These are phyloP conservation scores for Penicillium cinerascens DNA, from an alignment of 495 filamentous ascomycete genomes.

Conservation along the genomic window DNA sequence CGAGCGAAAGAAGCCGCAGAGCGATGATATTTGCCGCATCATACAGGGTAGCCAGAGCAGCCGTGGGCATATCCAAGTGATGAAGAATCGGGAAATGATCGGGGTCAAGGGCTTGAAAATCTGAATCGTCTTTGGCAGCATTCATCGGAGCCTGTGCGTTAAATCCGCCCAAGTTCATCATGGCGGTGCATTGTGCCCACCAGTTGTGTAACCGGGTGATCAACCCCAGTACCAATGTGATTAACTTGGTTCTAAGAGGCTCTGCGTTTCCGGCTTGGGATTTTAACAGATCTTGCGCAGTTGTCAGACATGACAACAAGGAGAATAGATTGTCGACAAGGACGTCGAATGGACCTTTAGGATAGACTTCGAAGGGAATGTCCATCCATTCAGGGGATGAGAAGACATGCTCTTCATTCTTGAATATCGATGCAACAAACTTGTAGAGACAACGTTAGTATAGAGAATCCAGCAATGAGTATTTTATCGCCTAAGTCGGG, in stretches of 20 bases:
- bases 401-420: constrained; percentile 11
- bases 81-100: constrained; percentile 3
- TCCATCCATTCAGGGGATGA: constrained; percentile 5
- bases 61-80: constrained; percentile 15
- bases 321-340: constrained; percentile 13
- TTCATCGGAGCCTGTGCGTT: not conserved
- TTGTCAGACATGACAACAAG: constrained; percentile 5
- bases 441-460: not conserved
- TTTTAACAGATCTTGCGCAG: constrained; percentile 2
- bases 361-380: constrained; percentile 7
- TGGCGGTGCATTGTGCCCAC: constrained; percentile 6
- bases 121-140: not conserved
- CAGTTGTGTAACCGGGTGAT: constrained; percentile 5
- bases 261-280: not conserved
- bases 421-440: constrained; percentile 7
- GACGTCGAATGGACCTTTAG: constrained; percentile 11
- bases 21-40: constrained; percentile 10
- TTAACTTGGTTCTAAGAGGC: not conserved
- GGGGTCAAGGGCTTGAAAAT: not conserved
- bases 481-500: not conserved
- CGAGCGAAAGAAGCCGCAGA: constrained; percentile 2
- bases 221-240: not conserved
- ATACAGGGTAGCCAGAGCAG: constrained; percentile 8
- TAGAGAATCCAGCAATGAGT: too few species aligned
- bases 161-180: not conserved